A percentile compares a stretch with the other conserved stretches of the same genome.
These are phyloP conservation scores for Penicillium olsonii DNA, from an alignment of 2,329 filamentous ascomycete species.

Conservation along the genomic window DNA sequence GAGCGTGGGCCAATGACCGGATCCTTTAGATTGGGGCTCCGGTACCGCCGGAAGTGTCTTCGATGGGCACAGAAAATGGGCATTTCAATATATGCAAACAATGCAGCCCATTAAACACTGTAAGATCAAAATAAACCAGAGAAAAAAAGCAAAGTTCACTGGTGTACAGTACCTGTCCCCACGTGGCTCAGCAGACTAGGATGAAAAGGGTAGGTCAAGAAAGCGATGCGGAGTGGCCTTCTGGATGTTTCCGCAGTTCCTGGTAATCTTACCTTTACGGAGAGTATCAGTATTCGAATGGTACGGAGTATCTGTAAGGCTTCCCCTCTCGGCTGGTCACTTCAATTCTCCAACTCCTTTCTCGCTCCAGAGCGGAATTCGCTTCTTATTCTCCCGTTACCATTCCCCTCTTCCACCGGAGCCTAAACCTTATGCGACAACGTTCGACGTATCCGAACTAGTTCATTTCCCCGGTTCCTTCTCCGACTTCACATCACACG, in stretches of 20 bases:
- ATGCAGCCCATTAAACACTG: too few relatives aligned
- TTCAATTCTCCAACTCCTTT: not conserved
- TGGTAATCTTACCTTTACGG: not conserved
- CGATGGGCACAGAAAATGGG: not conserved
- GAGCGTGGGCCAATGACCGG: not conserved
- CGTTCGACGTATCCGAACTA: conserved; percentile 3
- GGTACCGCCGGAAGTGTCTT: conserved; percentile 2
- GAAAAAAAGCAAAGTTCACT: conserved; percentile 16
- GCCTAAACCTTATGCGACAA: conserved; percentile 18
- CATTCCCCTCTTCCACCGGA: conserved; percentile 5
- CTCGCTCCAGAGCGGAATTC: not conserved
- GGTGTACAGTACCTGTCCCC: conserved; percentile 23
- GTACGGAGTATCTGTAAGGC: too few relatives aligned
- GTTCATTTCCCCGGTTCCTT: not conserved
- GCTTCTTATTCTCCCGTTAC: too few relatives aligned
- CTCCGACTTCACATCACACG: not conserved
- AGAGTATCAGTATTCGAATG: too few relatives aligned
- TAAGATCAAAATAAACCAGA: not conserved
- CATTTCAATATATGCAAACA: too few relatives aligned
- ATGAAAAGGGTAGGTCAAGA: conserved; percentile 9
- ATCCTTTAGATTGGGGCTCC: conserved; percentile 1
- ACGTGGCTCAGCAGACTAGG: conserved; percentile 22
- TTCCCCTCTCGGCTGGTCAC: not conserved
- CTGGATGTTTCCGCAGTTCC: conserved; percentile 11
- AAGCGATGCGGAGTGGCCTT: conserved; percentile 7